phyloP scores from a whole-genome alignment of 805 yeast species.

The Zygoascus bituminiphila region DNA sequence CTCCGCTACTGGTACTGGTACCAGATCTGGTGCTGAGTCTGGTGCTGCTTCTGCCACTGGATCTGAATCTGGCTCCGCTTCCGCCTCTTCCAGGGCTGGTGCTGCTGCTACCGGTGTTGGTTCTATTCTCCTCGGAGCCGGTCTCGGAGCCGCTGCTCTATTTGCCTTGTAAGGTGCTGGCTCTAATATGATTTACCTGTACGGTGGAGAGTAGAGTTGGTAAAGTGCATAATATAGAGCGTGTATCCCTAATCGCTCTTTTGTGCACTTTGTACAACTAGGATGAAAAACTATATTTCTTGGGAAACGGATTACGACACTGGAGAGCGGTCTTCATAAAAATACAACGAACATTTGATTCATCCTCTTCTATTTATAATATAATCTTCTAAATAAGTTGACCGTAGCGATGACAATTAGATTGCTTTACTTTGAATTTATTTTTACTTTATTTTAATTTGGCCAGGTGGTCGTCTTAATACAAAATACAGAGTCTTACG shows the following conservation, averaged over 20 bases:
- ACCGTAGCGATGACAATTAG: too few species aligned
- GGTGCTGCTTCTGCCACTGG: slow-evolving; percentile 3
- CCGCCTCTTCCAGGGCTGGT: background rate
- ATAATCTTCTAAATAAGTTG: background rate
- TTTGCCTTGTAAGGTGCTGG: background rate
- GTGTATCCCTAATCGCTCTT: too few species aligned
- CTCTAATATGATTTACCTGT: too few species aligned
- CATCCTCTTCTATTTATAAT: background rate
- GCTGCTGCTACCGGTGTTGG: background rate
- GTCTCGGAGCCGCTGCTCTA: background rate
- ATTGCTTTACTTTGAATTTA: too few species aligned
- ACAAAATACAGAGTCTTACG: too few species aligned
- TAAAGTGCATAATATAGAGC: too few species aligned
- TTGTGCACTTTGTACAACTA: too few species aligned
- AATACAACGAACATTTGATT: background rate
- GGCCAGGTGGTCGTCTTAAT: too few species aligned
- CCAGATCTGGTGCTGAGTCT: slow-evolving; percentile 1
- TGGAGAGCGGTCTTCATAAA: background rate
- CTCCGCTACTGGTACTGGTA: slow-evolving; percentile 4
- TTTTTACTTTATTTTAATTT: too few species aligned
- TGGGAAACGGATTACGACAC: background rate
- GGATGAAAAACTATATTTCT: background rate
- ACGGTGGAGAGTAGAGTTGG: too few species aligned
- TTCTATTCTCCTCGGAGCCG: background rate
- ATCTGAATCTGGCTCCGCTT: background rate